phyloP scores from a whole-genome alignment of 108 stramenopile species.

The Pseudonitzschia multiseries region DNA sequence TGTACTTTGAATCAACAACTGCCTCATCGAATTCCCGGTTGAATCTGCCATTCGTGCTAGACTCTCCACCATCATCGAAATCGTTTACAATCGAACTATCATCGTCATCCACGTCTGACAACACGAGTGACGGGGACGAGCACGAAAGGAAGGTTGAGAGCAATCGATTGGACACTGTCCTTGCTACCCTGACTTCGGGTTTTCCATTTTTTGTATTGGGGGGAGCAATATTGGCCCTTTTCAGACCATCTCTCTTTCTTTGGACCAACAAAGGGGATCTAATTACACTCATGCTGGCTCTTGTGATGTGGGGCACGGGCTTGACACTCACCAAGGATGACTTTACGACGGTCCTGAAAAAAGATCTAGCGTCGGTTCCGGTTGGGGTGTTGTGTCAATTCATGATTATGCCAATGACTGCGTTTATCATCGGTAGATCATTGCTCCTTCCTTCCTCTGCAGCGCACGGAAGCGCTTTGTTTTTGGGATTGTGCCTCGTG shows the following conservation, averaged over 20 bases:
- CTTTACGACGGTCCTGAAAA: constrained; percentile 64
- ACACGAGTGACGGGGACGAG: background rate
- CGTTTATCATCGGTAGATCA: constrained; percentile 63
- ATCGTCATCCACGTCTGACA: background rate
- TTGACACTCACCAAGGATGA: constrained; percentile 90
- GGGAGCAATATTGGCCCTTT: constrained; percentile 62
- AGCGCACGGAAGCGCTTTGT: constrained; percentile 50
- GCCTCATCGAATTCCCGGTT: background rate
- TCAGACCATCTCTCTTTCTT: constrained; percentile 48
- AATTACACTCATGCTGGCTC: constrained; percentile 73
- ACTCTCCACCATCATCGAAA: background rate
- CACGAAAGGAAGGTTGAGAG: background rate
- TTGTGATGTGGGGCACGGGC: constrained; percentile 89
- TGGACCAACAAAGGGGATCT: constrained; percentile 78
- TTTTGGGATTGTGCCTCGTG: constrained; percentile 76
- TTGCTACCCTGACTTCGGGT: constrained; percentile 69
- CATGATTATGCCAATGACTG: constrained; percentile 84
- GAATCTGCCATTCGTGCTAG: background rate
- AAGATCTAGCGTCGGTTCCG: constrained; percentile 63
- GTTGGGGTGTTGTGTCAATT: constrained; percentile 90
- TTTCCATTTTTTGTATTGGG: constrained; percentile 86
- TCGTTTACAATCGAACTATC: background rate
- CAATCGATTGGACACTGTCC: constrained; percentile 47
- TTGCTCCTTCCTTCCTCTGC: constrained; percentile 54
- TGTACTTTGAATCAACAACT: background rate